These are phyloP conservation scores for Curvularia spicifera DNA, from an alignment of 2,329 filamentous ascomycete genomes.

Conservation along the genomic window DNA sequence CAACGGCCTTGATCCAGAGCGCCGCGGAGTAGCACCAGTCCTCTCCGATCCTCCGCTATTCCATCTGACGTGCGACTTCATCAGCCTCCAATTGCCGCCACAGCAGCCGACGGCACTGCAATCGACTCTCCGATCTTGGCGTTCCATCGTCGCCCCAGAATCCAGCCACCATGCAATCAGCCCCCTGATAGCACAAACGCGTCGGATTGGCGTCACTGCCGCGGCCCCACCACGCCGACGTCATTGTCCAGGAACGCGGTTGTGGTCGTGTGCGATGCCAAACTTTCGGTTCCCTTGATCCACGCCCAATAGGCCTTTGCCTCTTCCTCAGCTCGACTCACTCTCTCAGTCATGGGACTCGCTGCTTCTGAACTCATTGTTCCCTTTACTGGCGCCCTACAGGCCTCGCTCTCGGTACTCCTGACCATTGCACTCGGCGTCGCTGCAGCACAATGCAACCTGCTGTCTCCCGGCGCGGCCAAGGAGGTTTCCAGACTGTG, in stretches of 20 bases:
- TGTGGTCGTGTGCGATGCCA: constrained; percentile 13
- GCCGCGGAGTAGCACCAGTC: neutral
- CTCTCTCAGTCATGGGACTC: constrained; percentile 27
- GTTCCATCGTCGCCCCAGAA: neutral
- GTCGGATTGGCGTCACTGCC: constrained; percentile 14
- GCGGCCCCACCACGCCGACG: constrained; percentile 13
- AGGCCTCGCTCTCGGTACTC: constrained; percentile 62
- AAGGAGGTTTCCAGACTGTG: constrained; percentile 61
- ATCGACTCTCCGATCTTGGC: neutral
- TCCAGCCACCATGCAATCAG: neutral
- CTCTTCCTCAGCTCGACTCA: neutral
- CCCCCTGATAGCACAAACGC: neutral
- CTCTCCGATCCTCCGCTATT: neutral
- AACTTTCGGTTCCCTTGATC: neutral
- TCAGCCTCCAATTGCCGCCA: neutral
- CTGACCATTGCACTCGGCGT: constrained; percentile 62
- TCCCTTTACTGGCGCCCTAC: constrained; percentile 61
- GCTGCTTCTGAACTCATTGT: constrained; percentile 41
- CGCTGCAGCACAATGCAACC: constrained; percentile 57
- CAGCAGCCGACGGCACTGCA: neutral
- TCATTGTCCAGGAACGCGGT: constrained; percentile 19
- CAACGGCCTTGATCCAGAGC: neutral
- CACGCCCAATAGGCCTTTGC: neutral
- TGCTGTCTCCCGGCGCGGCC: constrained; percentile 56
- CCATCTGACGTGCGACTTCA: neutral